phyloP scores from a whole-genome alignment of 2,329 filamentous ascomycete genomes.

The Tympanopsis confertula region DNA sequence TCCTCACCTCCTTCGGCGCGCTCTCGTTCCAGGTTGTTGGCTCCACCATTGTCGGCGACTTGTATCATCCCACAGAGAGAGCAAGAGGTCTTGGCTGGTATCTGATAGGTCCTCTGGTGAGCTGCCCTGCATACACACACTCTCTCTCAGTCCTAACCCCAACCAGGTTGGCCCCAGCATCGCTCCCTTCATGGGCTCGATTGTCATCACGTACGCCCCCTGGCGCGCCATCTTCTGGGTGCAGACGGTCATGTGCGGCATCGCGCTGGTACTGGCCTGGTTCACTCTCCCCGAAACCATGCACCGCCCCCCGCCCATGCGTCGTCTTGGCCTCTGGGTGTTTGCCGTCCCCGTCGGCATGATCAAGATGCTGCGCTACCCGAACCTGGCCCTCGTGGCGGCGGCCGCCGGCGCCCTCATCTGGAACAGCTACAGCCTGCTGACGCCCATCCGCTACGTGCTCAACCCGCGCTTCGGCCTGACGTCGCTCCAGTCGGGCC shows the following conservation, averaged over 20 bases:
- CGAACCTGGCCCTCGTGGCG: not conserved
- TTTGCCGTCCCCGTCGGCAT: not conserved
- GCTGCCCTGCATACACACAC: too few relatives aligned
- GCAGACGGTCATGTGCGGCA: slow-evolving; percentile 15
- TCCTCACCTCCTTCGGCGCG: too few relatives aligned
- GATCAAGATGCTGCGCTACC: not conserved
- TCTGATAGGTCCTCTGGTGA: too few relatives aligned
- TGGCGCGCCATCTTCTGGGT: slow-evolving; percentile 19
- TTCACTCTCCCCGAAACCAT: too few relatives aligned
- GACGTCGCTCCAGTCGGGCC: slow-evolving; percentile 39
- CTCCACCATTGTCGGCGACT: too few relatives aligned
- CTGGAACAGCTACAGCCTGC: slow-evolving; percentile 32
- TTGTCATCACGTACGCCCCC: slow-evolving; percentile 14
- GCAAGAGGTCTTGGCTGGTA: too few relatives aligned
- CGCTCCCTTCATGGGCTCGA: slow-evolving; percentile 16
- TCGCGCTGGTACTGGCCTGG: slow-evolving; percentile 13
- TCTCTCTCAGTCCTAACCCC: too few relatives aligned
- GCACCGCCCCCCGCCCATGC: too few relatives aligned
- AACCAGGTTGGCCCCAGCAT: too few relatives aligned
- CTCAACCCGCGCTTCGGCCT: slow-evolving; percentile 53
- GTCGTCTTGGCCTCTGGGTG: too few relatives aligned
- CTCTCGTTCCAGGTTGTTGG: too few relatives aligned
- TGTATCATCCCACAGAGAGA: too few relatives aligned
- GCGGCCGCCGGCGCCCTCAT: not conserved
- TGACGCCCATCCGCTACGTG: slow-evolving; percentile 51